A percentile compares a stretch with the other conserved stretches of the same genome.
Evolutionary conservation across 306 rosid genomes (phyloP).

Genomic region (Casuarina glauca): DNA sequence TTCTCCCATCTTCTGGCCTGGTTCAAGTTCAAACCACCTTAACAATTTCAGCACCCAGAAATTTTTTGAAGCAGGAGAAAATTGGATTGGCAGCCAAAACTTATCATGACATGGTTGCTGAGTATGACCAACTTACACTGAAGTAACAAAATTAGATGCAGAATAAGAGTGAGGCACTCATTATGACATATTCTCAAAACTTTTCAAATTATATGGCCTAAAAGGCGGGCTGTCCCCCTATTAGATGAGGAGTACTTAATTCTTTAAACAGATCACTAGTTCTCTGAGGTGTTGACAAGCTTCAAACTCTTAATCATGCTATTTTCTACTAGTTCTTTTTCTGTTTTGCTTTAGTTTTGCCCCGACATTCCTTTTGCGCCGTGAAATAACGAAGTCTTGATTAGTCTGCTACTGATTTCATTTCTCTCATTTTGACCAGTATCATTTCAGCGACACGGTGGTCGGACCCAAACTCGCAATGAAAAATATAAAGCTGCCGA

Average conservation of each 20-base stretch:
- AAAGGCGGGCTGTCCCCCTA: background rate
- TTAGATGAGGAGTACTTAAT: background rate
- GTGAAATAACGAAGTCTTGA: background rate
- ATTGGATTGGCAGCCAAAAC: constrained; percentile 10
- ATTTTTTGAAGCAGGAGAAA: constrained; percentile 10
- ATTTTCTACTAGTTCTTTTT: background rate
- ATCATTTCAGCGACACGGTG: background rate
- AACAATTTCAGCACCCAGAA: constrained; percentile 25
- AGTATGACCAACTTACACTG: background rate
- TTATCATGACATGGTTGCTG: background rate
- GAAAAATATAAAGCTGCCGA: background rate
- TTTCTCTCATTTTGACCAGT: background rate
- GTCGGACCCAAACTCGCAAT: background rate
- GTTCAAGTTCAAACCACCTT: constrained; percentile 26
- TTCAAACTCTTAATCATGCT: background rate
- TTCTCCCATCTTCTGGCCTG: constrained; percentile 89
- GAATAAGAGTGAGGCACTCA: background rate
- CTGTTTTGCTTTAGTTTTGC: background rate
- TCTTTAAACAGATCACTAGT: background rate
- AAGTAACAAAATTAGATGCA: background rate
- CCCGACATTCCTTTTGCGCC: background rate
- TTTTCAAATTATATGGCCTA: background rate
- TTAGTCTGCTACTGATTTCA: background rate
- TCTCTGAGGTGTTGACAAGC: background rate
- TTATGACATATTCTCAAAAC: background rate